A percentile compares a stretch with the other conserved stretches of the same genome.
Evolutionary conservation across 495 filamentous ascomycete species (phyloP).

Genomic region (Penicillium lagena): DNA sequence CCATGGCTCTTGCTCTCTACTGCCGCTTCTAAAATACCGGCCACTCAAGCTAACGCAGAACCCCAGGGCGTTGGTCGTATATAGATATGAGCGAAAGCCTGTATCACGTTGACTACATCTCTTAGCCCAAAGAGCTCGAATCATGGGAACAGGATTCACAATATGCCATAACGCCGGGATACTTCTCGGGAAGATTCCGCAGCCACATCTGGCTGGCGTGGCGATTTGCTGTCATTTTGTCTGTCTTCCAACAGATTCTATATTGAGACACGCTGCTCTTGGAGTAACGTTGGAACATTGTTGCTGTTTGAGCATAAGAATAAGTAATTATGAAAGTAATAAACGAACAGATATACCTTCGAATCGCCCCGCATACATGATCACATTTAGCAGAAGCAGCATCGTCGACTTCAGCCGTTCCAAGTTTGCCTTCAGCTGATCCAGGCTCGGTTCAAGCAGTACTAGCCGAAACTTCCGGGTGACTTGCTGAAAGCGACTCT

Average conservation of each 20-base stretch:
- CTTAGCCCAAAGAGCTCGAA: neutral
- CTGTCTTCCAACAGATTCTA: neutral
- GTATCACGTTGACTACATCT: neutral
- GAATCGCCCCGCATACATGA: constrained; percentile 25
- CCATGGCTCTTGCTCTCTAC: neutral
- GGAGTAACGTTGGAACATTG: neutral
- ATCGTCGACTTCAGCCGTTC: constrained; percentile 32
- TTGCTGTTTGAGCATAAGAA: neutral
- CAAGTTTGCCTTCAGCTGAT: constrained; percentile 18
- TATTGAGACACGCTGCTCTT: constrained; percentile 7
- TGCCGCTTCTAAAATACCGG: neutral
- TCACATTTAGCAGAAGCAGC: constrained; percentile 28
- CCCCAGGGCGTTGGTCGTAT: neutral
- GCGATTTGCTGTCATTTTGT: neutral
- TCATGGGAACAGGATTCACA: neutral
- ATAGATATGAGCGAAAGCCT: neutral
- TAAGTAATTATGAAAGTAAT: neutral
- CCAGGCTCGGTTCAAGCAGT: constrained; percentile 17
- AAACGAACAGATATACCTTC: neutral
- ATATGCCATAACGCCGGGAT: neutral
- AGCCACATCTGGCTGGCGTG: neutral
- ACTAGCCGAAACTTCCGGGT: constrained; percentile 12
- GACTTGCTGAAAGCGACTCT: constrained; percentile 4
- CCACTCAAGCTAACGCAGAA: neutral
- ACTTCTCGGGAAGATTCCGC: no score